A percentile compares a stretch with the other conserved stretches of the same genome.
phyloP scores from a whole-genome alignment of 139 green algal genomes.

The Yamagishiella unicocca region DNA sequence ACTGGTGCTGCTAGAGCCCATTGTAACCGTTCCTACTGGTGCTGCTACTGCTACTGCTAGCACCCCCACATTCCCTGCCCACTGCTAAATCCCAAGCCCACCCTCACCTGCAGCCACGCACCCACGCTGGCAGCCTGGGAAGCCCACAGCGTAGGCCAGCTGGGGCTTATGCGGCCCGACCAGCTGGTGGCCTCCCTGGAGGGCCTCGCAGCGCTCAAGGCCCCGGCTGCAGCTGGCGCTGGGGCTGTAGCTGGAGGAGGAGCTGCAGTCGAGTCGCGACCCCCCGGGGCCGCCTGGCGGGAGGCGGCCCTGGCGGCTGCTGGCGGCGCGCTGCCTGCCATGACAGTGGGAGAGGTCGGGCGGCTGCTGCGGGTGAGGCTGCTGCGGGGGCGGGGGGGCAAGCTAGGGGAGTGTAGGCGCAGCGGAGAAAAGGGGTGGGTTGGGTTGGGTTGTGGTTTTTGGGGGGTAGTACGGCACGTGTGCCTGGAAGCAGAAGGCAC shows the following conservation, averaged over 20 bases:
- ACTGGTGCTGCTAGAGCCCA: no score
- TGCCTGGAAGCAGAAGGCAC: no score
- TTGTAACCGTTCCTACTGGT: no score
- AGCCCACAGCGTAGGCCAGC: neutral
- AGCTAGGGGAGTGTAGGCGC: neutral
- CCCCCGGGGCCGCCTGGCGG: neutral
- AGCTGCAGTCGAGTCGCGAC: neutral
- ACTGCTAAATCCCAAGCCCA: neutral
- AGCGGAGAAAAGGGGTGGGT: no score
- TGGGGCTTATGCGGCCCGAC: slow-evolving; percentile 20
- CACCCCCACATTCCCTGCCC: neutral
- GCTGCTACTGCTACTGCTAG: no score
- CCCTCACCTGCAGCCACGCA: neutral
- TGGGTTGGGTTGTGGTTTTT: no score
- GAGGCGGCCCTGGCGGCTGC: neutral
- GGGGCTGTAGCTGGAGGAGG: neutral
- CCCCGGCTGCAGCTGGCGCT: neutral
- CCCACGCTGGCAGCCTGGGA: slow-evolving; percentile 21
- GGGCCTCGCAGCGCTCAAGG: neutral
- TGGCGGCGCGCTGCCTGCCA: neutral
- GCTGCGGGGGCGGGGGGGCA: neutral
- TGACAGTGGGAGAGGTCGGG: neutral
- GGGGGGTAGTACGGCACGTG: no score
- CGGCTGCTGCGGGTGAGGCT: slow-evolving; percentile 16
- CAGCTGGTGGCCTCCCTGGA: slow-evolving; percentile 26